These are phyloP conservation scores for Amphibolis antarctica DNA, from an alignment of 106 monocot genomes.

Conservation along the genomic window DNA sequence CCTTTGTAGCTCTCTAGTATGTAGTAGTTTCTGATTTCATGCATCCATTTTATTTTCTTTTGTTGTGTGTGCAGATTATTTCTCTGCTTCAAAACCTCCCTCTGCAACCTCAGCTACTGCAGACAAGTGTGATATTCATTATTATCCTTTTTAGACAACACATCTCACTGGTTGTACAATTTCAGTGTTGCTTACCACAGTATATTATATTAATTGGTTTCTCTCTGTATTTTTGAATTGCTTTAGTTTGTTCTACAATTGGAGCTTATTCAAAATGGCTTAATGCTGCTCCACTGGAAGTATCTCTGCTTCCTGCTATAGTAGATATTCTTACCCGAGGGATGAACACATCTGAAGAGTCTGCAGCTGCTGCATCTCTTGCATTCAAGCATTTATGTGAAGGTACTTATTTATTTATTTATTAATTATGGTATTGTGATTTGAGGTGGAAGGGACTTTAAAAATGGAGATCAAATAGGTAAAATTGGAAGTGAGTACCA, in stretches of 20 bases:
- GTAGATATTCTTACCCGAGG: constrained; percentile 80
- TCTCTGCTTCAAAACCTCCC: constrained; percentile 72
- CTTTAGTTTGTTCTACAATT: constrained; percentile 79
- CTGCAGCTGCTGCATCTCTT: constrained; percentile 65
- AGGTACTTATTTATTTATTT: constrained; percentile 36
- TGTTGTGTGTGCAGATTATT: constrained; percentile 37
- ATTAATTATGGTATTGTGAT: background rate
- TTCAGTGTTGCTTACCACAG: too few relatives aligned
- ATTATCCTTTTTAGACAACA: background rate
- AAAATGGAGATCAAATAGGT: background rate
- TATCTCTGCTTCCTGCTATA: constrained; percentile 57
- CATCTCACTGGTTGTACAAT: background rate
- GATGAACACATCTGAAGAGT: constrained; percentile 78
- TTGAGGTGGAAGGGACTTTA: background rate
- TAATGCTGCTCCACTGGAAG: constrained; percentile 55
- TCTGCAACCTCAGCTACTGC: constrained; percentile 50
- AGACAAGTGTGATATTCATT: constrained; percentile 45
- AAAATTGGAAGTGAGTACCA: too few relatives aligned
- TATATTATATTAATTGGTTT: background rate
- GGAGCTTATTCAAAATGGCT: constrained; percentile 98
- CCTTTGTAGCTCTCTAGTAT: too few relatives aligned
- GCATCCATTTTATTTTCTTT: background rate
- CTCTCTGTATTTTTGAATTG: constrained; percentile 1
- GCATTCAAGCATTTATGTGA: constrained; percentile 97
- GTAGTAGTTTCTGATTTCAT: background rate